These are phyloP conservation scores for Melampsora larici-populina DNA, from an alignment of 1,284 basidiomycete genomes.

Conservation along the genomic window DNA sequence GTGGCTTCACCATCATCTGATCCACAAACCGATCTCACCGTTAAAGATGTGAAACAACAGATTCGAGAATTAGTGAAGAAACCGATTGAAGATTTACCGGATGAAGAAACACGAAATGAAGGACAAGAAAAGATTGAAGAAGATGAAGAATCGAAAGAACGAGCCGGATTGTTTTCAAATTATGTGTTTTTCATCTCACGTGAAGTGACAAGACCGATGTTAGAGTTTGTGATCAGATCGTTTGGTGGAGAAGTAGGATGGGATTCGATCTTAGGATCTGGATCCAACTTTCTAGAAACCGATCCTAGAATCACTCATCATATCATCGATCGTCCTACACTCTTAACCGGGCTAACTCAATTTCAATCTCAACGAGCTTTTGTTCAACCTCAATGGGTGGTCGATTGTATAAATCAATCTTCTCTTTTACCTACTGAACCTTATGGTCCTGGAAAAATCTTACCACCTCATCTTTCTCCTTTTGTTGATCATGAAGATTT, in stretches of 20 bases:
- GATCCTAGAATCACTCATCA: conserved; percentile 82
- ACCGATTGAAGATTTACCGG: conserved; percentile 53
- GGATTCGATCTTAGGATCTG: conserved; percentile 72
- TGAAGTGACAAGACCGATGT: conserved; percentile 84
- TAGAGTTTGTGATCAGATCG: conserved; percentile 90
- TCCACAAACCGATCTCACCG: conserved; percentile 50
- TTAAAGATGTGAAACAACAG: conserved; percentile 57
- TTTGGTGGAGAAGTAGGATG: conserved; percentile 79
- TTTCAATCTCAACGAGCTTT: conserved; percentile 66
- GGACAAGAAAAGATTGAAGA: conserved; percentile 56
- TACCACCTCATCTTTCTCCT: conserved; percentile 94
- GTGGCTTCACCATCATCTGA: conserved; percentile 48
- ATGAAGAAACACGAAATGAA: not conserved
- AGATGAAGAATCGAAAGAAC: conserved; percentile 57
- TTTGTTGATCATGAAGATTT: conserved; percentile 75
- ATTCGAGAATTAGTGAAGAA: conserved; percentile 57
- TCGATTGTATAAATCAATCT: conserved; percentile 87
- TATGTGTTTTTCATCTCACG: conserved; percentile 94
- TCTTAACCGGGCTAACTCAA: conserved; percentile 47
- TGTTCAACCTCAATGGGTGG: conserved; percentile 97
- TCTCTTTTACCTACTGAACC: conserved; percentile 78
- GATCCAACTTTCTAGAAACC: conserved; percentile 67
- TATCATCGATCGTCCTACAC: conserved; percentile 80
- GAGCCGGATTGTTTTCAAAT: conserved; percentile 66
- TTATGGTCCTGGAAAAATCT: conserved; percentile 78